Evolutionary conservation across 805 yeast genomes (phyloP).

Genomic region (Ogataea methylovora): DNA sequence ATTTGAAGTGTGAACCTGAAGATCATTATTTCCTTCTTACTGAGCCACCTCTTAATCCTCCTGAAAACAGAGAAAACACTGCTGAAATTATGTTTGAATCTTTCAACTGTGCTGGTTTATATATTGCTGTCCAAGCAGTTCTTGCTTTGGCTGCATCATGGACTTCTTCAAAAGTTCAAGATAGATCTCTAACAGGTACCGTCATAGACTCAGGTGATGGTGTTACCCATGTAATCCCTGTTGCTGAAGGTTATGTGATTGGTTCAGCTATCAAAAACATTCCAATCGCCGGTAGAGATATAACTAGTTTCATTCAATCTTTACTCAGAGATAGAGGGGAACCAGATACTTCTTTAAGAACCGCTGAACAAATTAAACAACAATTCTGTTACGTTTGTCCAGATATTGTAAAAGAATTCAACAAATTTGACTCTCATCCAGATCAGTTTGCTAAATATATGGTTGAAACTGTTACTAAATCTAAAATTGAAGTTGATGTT

Average conservation of each 20-base stretch:
- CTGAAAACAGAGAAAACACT: slow-evolving; percentile 96
- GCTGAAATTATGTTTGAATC: slow-evolving; percentile 99
- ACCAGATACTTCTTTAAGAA: slow-evolving; percentile 83
- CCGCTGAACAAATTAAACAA: slow-evolving; percentile 96
- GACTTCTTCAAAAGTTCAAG: slow-evolving; percentile 94
- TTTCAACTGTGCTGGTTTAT: slow-evolving; percentile 96
- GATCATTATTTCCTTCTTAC: slow-evolving; percentile 94
- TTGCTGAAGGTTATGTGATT: slow-evolving; percentile 97
- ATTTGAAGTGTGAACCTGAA: slow-evolving; percentile 96
- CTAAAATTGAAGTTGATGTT: slow-evolving; percentile 72
- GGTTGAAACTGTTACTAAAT: slow-evolving; percentile 68
- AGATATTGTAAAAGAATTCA: slow-evolving; percentile 93
- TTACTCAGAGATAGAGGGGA: slow-evolving; percentile 96
- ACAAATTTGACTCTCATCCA: slow-evolving; percentile 88
- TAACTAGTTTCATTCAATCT: slow-evolving; percentile 87
- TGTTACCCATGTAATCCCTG: slow-evolving; percentile 98
- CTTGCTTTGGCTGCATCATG: slow-evolving; percentile 97
- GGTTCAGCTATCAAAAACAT: slow-evolving; percentile 96
- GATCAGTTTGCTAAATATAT: slow-evolving; percentile 90
- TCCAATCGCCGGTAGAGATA: slow-evolving; percentile 98
- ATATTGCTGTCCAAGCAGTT: slow-evolving; percentile 98
- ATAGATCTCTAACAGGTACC: slow-evolving; percentile 94
- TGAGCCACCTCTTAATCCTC: slow-evolving; percentile 99
- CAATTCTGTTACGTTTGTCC: slow-evolving; percentile 97
- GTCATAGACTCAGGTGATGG: slow-evolving; percentile 99